Base-by-base conservation (phyloP, 148 eudicot genomes). In the Salicornia ramosissima region DNA sequence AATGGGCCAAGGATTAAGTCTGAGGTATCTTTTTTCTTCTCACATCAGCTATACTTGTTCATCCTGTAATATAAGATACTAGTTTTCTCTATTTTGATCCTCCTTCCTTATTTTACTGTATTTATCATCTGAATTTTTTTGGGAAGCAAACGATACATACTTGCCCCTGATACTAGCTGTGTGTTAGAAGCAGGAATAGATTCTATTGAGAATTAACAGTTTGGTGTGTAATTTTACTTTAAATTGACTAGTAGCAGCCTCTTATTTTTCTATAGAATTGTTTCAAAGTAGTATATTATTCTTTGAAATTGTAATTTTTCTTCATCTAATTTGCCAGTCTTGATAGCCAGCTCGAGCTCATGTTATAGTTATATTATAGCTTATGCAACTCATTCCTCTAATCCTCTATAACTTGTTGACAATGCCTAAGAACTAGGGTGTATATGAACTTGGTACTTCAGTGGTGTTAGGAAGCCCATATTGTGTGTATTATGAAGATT, bases 11-110 rank as follows among this genome's bases (percentile, higher is more conserved):
- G 55, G 13, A 51, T 62, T 62, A 47, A 8, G 4, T 47, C 12
- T 71, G 22, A 45, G 46, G 66, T 46, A 70, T 52, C 50, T 43
- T 76, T 49, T 59, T 52, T 19, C 52, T 36, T 53, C 29, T 45
- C 36, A 21, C 30, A 25, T 64, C 59, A 1, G 16, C 22, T 16
- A 42, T 45, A 36, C 43, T 61, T 52, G 31, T 42, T 49, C 39
- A 34, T 60, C 49, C 51, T 70, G 60, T 57, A 64, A 46, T 34
- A 33, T 31, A 43, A 9, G 64, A 42, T 50, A 62, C 31, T 19
- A 40, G 26, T 34, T 24, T 67, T 33, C 40, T n/a, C 6, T 16
- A 26, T 64, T 46, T 63, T 45, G 21, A 69, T 2, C 4, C 26
- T 31, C 31, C 36, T n/a, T n/a, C 45, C 21, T 16, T n/a, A 19